Conservation (phyloP, 805 yeast species). For the Vanderwaltozyma verrucispora region DNA sequence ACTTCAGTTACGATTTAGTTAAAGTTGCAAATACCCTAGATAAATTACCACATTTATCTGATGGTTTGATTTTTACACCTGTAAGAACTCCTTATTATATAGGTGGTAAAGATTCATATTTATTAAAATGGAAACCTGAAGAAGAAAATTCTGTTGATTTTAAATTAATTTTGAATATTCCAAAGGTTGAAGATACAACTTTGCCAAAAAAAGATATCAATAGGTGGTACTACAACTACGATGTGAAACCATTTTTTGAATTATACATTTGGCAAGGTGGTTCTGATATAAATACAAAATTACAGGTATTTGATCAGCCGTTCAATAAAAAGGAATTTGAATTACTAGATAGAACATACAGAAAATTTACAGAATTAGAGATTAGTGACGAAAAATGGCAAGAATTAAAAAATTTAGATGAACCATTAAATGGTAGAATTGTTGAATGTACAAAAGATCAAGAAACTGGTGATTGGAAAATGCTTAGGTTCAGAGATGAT, state of each 20-base stretch:
- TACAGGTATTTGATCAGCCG: slow-evolving; percentile 24
- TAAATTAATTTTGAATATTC: slow-evolving; percentile 42
- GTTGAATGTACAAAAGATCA: slow-evolving; percentile 71
- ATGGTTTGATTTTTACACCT: slow-evolving; percentile 90
- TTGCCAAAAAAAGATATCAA: slow-evolving; percentile 47
- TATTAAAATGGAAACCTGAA: slow-evolving; percentile 95
- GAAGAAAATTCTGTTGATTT: slow-evolving; percentile 92
- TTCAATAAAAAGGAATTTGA: slow-evolving; percentile 25
- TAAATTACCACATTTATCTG: slow-evolving; percentile 75
- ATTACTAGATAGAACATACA: slow-evolving; percentile 38
- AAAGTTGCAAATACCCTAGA: slow-evolving; percentile 65
- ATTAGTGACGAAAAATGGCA: slow-evolving; percentile 74
- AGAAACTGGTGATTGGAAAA: slow-evolving; percentile 61
- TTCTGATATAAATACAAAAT: slow-evolving; percentile 25
- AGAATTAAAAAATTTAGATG: slow-evolving; percentile 50
- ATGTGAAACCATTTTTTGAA: slow-evolving; percentile 59
- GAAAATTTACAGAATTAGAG: slow-evolving; percentile 53
- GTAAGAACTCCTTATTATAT: slow-evolving; percentile 76
- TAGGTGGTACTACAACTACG: slow-evolving; percentile 71
- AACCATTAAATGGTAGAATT: slow-evolving; percentile 82
- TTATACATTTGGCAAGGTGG: slow-evolving; percentile 73
- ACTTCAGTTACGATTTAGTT: slow-evolving; percentile 64
- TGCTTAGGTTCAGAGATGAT: slow-evolving; percentile 87
- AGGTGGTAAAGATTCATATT: slow-evolving; percentile 72
- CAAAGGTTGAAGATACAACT: slow-evolving; percentile 26